Base-by-base conservation (phyloP, 2,329 filamentous ascomycete genomes). In the Septoria linicola region DNA sequence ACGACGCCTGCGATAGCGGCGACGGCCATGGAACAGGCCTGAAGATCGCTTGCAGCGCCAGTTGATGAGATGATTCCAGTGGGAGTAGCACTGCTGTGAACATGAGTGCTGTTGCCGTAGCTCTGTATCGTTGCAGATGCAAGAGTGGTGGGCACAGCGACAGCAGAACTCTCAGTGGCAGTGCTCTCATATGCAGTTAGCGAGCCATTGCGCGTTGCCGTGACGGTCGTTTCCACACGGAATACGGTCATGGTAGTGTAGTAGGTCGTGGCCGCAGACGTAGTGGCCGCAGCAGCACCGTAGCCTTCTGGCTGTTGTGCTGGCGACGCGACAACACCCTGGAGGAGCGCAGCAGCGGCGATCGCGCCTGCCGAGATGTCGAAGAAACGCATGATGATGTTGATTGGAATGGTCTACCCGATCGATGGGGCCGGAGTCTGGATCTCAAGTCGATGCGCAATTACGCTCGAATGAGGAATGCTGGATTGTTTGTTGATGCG, bases 181-280 rank as follows among this genome's bases (percentile, higher is more conserved):
- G 57, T 57, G 40, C 40, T 55, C 40, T 35, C 51, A 49, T 47
- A 53, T 10, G 50, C 43, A 10, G 55, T 53, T 32, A 44, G 32
- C 21, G 54, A 56, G 44, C 51, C 53, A 40, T 59, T 57, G 23
- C 55, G 49, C 3, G 62, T 64, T 19, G 60, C 55, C 13, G 63
- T 66, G 17, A 60, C 51, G 41, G 62, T 66, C 41, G 56, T 46
- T 19, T 57, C 59, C 47, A 64, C 61, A 51, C 61, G 62, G 48
- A 55, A 50, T 41, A 64, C 59, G 25, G 62, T 64, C 41, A 54
- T 49, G 23, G 62, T 64, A 14, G 54, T 59, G 46, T 58, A 60
- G 52, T 56, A 59, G 34, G 62, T 64, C 31, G 56, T 62, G 19
- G 54, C 55, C 2, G 55, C 55, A 11, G 54, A 55, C 27, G 50